Evolutionary conservation across 2,329 filamentous ascomycete species (phyloP), one percentile per base, ranked within the genome.

Genomic region (Colletotrichum tabaci): DNA sequence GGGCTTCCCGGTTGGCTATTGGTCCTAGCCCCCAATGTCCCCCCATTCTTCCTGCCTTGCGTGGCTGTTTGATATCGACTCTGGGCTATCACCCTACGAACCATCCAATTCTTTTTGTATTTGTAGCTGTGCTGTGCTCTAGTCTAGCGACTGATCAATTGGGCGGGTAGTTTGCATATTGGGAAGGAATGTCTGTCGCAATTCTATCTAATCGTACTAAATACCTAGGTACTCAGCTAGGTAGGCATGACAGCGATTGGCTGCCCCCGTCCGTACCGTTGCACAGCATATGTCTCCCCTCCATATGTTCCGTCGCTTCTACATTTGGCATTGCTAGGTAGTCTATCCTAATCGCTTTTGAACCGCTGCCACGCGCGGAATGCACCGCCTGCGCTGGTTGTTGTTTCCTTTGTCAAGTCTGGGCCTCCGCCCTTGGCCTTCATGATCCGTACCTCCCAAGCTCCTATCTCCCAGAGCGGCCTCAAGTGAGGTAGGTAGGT

Each of bases 251-350:
- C 9, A 46, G 16, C 7, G 10, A 61, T 6, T 61, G 57, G 35
- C 30, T 55, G 18, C 18, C 56, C 50, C 66, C 35, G 42, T 56
- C 50, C 30, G 49, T 64, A 44, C 21, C 30, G 58, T 55, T 18
- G 18, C 21, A 67, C 50, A 49, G 40, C 58, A 64, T 49, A 42
- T 38, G 26, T 67, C 26, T n/a, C 58, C 50, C 47, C n/a, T 23
- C 47, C 47, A 49, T 40, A 30, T 16, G 35, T 53, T 53, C 10
- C 38, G 35, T 52, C 35, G 12, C 16, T 38, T 26, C 35, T 52
- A 30, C 10, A 42, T n/a, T n/a, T n/a, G 21, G 47, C 10, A 53
- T 44, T 63, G 61, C 15, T n/a, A 30, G 26, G 26, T 30, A n/a
- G 12, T 30, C 12, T 21, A 8, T 26, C 21, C 21, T 50, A 15